Evolutionary conservation across 2,329 filamentous ascomycete genomes (phyloP).

Genomic region (Blumeria hordei): DNA sequence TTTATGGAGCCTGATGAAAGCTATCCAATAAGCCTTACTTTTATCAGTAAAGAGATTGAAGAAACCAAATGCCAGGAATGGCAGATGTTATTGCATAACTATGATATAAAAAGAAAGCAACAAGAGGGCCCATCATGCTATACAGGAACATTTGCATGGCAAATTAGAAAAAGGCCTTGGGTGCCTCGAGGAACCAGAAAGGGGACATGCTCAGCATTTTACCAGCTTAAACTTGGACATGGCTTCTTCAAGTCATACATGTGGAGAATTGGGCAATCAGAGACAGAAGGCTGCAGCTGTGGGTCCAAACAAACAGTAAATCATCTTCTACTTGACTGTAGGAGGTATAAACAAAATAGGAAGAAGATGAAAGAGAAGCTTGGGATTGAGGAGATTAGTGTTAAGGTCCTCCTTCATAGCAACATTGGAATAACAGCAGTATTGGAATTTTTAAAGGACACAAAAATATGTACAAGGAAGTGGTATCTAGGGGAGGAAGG

Average conservation of each 20-base stretch:
- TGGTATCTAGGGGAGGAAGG: neutral
- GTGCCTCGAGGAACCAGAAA: neutral
- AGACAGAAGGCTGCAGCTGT: neutral
- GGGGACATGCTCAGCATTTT: neutral
- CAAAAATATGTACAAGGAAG: neutral
- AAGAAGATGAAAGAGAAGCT: neutral
- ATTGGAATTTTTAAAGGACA: neutral
- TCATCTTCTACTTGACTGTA: neutral
- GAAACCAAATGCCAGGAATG: neutral
- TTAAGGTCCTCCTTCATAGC: neutral
- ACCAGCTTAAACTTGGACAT: neutral
- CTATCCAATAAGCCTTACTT: neutral
- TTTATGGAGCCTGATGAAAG: neutral
- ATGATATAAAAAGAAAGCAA: no score
- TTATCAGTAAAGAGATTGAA: neutral
- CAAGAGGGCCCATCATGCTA: constrained; percentile 17
- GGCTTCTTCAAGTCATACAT: neutral
- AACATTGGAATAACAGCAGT: neutral
- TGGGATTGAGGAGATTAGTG: neutral
- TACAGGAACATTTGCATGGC: constrained; percentile 32
- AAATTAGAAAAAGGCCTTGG: constrained; percentile 2
- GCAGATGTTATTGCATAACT: neutral
- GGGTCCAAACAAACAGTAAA: neutral
- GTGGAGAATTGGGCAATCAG: neutral
- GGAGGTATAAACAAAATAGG: neutral